These are phyloP conservation scores for Fusarium sp. DNA, from an alignment of 2,329 filamentous ascomycete genomes.

Conservation along the genomic window DNA sequence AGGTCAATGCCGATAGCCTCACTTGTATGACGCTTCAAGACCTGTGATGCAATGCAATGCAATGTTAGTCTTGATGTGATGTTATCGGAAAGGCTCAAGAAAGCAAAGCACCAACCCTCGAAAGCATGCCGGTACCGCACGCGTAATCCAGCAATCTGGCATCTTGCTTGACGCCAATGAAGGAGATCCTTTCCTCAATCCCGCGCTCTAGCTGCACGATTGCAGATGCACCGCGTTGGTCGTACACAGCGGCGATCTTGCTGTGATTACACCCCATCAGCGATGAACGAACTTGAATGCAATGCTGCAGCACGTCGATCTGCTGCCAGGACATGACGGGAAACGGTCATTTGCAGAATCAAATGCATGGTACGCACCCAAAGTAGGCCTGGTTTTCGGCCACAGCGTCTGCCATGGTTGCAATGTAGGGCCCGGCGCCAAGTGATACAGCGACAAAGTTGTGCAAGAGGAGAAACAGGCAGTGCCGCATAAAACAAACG, in stretches of 20 bases:
- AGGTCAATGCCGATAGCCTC: slow-evolving; percentile 76
- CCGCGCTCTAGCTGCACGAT: slow-evolving; percentile 64
- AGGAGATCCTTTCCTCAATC: slow-evolving; percentile 64
- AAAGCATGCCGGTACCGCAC: slow-evolving; percentile 76
- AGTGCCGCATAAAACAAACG: slow-evolving; percentile 22
- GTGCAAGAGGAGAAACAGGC: slow-evolving; percentile 14
- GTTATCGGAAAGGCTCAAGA: neutral
- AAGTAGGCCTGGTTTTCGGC: slow-evolving; percentile 56
- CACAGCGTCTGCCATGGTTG: slow-evolving; percentile 49
- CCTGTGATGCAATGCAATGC: slow-evolving; percentile 32
- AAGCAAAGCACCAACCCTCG: slow-evolving; percentile 60
- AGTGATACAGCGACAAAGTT: slow-evolving; percentile 19
- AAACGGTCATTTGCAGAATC: slow-evolving; percentile 1
- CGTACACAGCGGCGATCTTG: slow-evolving; percentile 52
- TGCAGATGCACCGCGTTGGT: slow-evolving; percentile 65
- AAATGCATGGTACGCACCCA: slow-evolving; percentile 51
- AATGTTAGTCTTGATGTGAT: slow-evolving; percentile 4
- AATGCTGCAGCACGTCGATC: neutral
- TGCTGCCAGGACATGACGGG: neutral
- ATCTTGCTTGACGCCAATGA: slow-evolving; percentile 65
- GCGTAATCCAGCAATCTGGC: slow-evolving; percentile 78
- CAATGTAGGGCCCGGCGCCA: slow-evolving; percentile 44
- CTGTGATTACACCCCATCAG: slow-evolving; percentile 40
- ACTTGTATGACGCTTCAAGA: slow-evolving; percentile 50
- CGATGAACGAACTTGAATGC: slow-evolving; percentile 6